Percentiles rank a stretch among this genome's conserved stretches.
phyloP scores from a whole-genome alignment of 1,284 basidiomycete species.

The Melanopsichium pennsylvanicum region DNA sequence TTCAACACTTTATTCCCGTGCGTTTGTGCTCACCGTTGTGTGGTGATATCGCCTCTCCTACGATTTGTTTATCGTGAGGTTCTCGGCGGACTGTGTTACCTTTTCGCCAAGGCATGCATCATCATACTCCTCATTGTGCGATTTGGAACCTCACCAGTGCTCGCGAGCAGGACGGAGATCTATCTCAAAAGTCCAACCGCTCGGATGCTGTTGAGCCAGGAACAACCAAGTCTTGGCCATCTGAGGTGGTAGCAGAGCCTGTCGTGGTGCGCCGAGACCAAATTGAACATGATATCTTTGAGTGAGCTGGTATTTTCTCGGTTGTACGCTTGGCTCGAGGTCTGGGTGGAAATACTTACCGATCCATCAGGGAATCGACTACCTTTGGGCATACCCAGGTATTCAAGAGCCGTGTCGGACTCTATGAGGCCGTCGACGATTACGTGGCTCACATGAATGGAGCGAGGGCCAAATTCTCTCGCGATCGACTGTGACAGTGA shows the following conservation, averaged over 20 bases:
- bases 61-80: too few species aligned
- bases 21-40: background rate
- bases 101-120: too few species aligned
- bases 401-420: constrained; percentile 40
- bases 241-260: constrained; percentile 48
- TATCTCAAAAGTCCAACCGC: constrained; percentile 53
- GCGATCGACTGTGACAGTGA: constrained; percentile 31
- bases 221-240: constrained; percentile 60
- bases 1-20: constrained; percentile 31
- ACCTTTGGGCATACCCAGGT: constrained; percentile 41
- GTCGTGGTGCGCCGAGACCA: background rate
- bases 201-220: constrained; percentile 50
- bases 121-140: too few species aligned
- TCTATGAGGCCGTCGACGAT: constrained; percentile 57
- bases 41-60: too few species aligned
- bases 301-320: too few species aligned
- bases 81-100: too few species aligned
- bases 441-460: constrained; percentile 53
- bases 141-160: constrained; percentile 27
- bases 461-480: constrained; percentile 41
- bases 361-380: constrained; percentile 42
- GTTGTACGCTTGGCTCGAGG: too few species aligned
- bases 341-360: constrained; percentile 13
- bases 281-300: too few species aligned
- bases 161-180: constrained; percentile 55